phyloP scores from a whole-genome alignment of 2,329 filamentous ascomycete genomes.

The Ophiognomonia clavigignenti-juglandacearum region DNA sequence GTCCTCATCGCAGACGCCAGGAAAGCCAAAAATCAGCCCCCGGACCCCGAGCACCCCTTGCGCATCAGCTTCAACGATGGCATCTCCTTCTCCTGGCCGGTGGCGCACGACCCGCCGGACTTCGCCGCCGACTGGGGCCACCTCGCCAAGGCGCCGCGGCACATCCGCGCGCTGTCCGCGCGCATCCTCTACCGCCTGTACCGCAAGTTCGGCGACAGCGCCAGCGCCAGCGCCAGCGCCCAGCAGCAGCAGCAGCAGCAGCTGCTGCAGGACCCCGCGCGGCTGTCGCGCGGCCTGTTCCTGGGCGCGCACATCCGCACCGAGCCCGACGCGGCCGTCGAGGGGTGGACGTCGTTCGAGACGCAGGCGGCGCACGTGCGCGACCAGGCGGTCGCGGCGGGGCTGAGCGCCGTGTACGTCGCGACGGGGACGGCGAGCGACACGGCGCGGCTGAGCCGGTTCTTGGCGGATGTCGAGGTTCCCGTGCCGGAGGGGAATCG shows the following conservation, averaged over 20 bases:
- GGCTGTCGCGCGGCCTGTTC: constrained; percentile 3
- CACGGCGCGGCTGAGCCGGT: constrained; percentile 1
- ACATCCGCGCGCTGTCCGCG: constrained; percentile 13
- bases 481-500: constrained; percentile 5
- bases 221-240: no score
- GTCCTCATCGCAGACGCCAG: background rate
- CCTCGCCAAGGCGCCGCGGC: background rate
- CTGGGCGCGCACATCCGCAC: constrained; percentile 14
- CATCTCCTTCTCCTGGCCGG: constrained; percentile 13
- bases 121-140: constrained; percentile 13
- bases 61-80: constrained; percentile 12
- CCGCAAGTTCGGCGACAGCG: constrained; percentile 2
- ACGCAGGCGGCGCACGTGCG: background rate
- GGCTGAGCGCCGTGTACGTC: constrained; percentile 14
- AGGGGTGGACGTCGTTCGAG: constrained; percentile 11
- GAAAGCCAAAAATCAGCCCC: background rate
- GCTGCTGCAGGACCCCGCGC: constrained; percentile 5
- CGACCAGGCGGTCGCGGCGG: constrained; percentile 5
- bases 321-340: constrained; percentile 10
- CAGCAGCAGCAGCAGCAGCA: no score
- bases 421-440: constrained; percentile 15
- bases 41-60: constrained; percentile 1
- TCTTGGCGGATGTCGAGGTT: constrained; percentile 1
- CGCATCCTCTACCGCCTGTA: constrained; percentile 13
- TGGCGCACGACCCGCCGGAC: constrained; percentile 7